Evolutionary conservation across 2,329 filamentous ascomycete genomes (phyloP), one percentile per base, ranked within the genome.

Genomic region (Arthroderma sp.): DNA sequence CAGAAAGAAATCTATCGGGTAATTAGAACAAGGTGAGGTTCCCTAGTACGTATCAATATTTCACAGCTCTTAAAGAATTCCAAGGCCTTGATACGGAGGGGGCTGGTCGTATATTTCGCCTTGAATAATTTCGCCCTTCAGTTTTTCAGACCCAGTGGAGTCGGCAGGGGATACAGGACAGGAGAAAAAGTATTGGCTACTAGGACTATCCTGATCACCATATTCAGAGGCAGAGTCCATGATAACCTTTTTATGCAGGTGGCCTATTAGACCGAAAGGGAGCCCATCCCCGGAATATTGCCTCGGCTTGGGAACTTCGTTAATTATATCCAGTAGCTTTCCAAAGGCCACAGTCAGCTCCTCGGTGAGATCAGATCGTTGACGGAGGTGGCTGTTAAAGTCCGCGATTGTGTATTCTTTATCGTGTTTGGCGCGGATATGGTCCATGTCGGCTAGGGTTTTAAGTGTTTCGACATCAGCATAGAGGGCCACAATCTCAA

Each of bases 391-490:
- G 5, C 38, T 42, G n/a, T 44, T 47, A 32, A 50, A 54, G 28
- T 49, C 48, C 34, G 39, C 52, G 10, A 52, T 32, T 2, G 42
- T 50, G 40, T 55, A 61, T 8, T 48, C 42, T 31, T 51, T 50
- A 44, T 61, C 56, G 34, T 55, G 48, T 30, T 48, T 55, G 8
- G 51, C 43, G 2, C 51, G 53, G 29, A 60, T 53, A 48, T 60
- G 58, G 9, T 58, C 50, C 3, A 54, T 53, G 11, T 44, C 38
- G 3, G 49, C 49, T 32, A 58, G 38, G 27, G 60, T 61, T 22
- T 46, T 40, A 2, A 61, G 52, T 4, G 54, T 60, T 50, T 57
- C 49, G 10, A 53, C 46, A 46, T 63, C 58, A 31, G 54, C 60
- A 40, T 61, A 61, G 7, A 50, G 45, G 2, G 57, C 58, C 3